A percentile compares a stretch with the other conserved stretches of the same genome.
Conservation (phyloP, 768 basidiomycete species). For the Tylopilus felleus region DNA sequence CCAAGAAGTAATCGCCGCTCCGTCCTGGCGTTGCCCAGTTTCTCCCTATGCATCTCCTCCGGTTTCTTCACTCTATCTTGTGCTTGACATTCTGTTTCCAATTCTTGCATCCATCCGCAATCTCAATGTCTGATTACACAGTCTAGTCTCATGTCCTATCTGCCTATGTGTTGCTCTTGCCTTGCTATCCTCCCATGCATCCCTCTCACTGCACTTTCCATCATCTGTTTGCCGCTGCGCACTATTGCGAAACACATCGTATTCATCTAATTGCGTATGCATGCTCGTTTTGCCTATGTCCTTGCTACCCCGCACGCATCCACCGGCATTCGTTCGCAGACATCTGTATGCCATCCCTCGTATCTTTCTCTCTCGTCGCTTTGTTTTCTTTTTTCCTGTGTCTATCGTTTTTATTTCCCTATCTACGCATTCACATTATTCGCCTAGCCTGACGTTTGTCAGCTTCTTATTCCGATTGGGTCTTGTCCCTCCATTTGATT, state of each 20-base stretch:
- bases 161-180: constrained; percentile 35
- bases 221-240: constrained; percentile 28
- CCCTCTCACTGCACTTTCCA: constrained; percentile 18
- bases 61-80: constrained; percentile 26
- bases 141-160: constrained; percentile 34
- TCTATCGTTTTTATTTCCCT: constrained; percentile 28
- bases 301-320: constrained; percentile 16
- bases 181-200: constrained; percentile 39
- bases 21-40: constrained; percentile 15
- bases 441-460: constrained; percentile 21
- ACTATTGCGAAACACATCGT: constrained; percentile 36
- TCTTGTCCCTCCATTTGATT: constrained; percentile 15
- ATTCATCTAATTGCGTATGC: constrained; percentile 32
- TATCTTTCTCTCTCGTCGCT: constrained; percentile 19
- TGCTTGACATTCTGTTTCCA: constrained; percentile 37
- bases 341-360: constrained; percentile 26
- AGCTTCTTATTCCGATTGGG: constrained; percentile 28
- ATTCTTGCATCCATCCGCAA: constrained; percentile 33
- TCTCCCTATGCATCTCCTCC: constrained; percentile 21
- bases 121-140: constrained; percentile 40
- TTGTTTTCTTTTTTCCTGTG: constrained; percentile 22
- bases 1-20: constrained; percentile 27
- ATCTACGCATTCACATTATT: constrained; percentile 33
- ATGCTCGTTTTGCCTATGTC: constrained; percentile 34
- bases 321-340: constrained; percentile 20